Evolutionary conservation across 768 basidiomycete species (phyloP), one percentile per base, ranked within the genome.

Genomic region (Rhodotorula taiwanensis): DNA sequence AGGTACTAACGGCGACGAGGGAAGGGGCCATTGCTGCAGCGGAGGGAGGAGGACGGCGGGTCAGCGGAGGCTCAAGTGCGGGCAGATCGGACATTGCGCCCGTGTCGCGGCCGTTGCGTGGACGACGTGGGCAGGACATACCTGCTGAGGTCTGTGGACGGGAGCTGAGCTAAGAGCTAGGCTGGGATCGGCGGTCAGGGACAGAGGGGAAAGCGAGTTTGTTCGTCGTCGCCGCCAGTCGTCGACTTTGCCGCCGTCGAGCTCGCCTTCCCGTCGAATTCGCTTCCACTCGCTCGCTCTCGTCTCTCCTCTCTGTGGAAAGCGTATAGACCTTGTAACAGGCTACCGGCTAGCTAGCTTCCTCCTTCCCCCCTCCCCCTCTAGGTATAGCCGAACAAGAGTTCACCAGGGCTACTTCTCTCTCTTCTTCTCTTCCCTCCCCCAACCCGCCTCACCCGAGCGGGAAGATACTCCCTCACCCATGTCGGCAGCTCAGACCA

Each of bases 1-100:
- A 2, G 34, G 23, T 9, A 65, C 64, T 65, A 39, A 65, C 64
- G 50, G 58, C 39, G 34, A 65, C 64, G 58, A 65, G 53, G 16
- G 64, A 65, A 55, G 64, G 64, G 45, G 64, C 58, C 64, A 65
- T 65, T 55, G 64, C 64, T 65, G 49, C 16, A n/a, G 31, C 21
- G 50, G 18, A 8, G 11, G 20, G 3, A 51, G 10, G 43, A n/a
- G 43, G 43, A 23, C 50, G 20, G 50, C 14, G 47, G 47, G 25
- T 15, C 2, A 27, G 27, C 45, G 47, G 47, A 20, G 47, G 47
- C n/a, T 30, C 47, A n/a, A 20, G 23, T 10, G 25, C 43, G 14
- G 34, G 15, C 20, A 15, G 36, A n/a, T n/a, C n/a, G n/a, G n/a
- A n/a, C n/a, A n/a, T n/a, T n/a, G n/a, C n/a, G n/a, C n/a, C n/a